Percentiles rank a stretch among this genome's conserved stretches.
Evolutionary conservation across 1,284 basidiomycete species (phyloP).

Genomic region (Agroathelia rolfsii): DNA sequence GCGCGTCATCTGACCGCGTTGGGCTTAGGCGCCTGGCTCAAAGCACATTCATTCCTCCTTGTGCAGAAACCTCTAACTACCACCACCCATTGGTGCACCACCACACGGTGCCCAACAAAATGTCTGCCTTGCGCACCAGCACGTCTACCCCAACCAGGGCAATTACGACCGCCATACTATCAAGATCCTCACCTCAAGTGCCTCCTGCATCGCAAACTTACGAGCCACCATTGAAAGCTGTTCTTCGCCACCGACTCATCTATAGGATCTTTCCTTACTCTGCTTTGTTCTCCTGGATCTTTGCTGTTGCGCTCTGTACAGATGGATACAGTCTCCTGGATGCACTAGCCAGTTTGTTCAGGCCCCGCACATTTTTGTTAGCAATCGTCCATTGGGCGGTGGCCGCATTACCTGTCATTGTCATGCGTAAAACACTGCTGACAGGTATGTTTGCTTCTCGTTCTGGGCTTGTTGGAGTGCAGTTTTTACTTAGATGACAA

Average conservation of each 20-base stretch:
- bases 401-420: constrained; percentile 38
- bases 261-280: constrained; percentile 43
- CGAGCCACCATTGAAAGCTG: constrained; percentile 48
- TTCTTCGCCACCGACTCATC: constrained; percentile 46
- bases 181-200: constrained; percentile 35
- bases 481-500: constrained; percentile 6
- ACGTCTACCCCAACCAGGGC: constrained; percentile 21
- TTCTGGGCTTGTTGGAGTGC: not conserved
- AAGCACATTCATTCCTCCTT: no score
- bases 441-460: constrained; percentile 31
- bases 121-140: no score
- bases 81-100: no score
- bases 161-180: constrained; percentile 28
- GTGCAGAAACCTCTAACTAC: no score
- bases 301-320: constrained; percentile 22
- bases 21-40: no score
- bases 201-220: constrained; percentile 41
- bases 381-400: constrained; percentile 25
- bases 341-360: constrained; percentile 15
- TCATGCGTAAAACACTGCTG: constrained; percentile 45
- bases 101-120: no score
- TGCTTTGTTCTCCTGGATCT: constrained; percentile 34
- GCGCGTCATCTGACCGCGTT: no score
- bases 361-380: constrained; percentile 19
- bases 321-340: constrained; percentile 10